A percentile compares a stretch with the other conserved stretches of the same genome.
Conservation (phyloP, 2,329 filamentous ascomycete genomes). For the Fusarium compactum region DNA sequence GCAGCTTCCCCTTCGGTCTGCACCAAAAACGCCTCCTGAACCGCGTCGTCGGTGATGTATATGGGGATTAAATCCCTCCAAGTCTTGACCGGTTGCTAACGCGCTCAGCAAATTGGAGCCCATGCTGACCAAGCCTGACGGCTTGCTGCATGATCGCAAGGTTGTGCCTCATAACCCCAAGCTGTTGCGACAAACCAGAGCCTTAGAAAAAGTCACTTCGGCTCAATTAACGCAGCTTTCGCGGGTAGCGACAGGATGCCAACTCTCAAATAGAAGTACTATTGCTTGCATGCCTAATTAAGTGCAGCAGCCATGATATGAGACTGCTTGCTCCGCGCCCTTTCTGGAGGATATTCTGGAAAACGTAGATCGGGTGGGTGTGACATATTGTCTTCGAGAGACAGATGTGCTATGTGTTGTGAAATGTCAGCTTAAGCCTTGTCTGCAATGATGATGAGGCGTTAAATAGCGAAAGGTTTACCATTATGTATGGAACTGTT, state of each 20-base stretch:
- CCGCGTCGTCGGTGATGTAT: conserved; percentile 39
- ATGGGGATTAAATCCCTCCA: conserved; percentile 24
- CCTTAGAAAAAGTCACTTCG: conserved; percentile 10
- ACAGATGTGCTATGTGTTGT: conserved; percentile 5
- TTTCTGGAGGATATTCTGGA: conserved; percentile 18
- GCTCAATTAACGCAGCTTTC: conserved; percentile 32
- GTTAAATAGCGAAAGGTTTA: not conserved
- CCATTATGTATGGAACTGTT: not conserved
- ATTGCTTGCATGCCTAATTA: conserved; percentile 34
- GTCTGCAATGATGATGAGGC: not conserved
- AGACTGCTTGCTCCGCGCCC: conserved; percentile 4
- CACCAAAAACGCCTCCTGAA: conserved; percentile 33
- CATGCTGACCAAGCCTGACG: conserved; percentile 31
- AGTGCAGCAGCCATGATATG: conserved; percentile 26
- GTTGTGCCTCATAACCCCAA: conserved; percentile 23
- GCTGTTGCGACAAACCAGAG: conserved; percentile 15
- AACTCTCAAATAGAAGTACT: conserved; percentile 12
- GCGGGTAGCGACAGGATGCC: conserved; percentile 23
- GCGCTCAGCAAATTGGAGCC: conserved; percentile 30
- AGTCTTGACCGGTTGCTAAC: conserved; percentile 40
- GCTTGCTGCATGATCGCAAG: conserved; percentile 43
- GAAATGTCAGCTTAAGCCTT: conserved; percentile 27
- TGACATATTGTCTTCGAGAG: conserved; percentile 13
- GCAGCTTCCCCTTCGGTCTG: conserved; percentile 42
- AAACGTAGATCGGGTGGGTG: conserved; percentile 9